These are phyloP conservation scores for Alternaria alternata DNA, from an alignment of 2,329 filamentous ascomycete species.

Conservation along the genomic window DNA sequence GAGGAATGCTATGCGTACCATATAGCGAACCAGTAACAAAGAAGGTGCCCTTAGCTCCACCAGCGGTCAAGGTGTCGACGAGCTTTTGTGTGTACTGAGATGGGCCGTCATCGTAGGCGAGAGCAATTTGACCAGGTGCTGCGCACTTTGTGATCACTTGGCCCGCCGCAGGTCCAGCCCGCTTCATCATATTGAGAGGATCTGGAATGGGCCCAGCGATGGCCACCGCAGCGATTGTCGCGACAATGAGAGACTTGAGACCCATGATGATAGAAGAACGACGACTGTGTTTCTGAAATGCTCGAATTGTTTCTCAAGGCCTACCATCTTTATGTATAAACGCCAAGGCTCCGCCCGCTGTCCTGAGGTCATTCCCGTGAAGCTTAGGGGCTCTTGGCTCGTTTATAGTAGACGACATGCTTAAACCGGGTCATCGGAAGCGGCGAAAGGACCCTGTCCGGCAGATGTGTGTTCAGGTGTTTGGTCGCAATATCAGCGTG, in stretches of 20 bases:
- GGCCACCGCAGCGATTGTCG: constrained; percentile 29
- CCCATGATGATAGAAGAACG: constrained; percentile 26
- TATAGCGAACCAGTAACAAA: constrained; percentile 46
- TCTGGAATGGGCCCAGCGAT: constrained; percentile 35
- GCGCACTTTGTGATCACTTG: constrained; percentile 43
- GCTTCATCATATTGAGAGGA: constrained; percentile 38
- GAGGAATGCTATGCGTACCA: constrained; percentile 12
- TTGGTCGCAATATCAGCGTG: background rate
- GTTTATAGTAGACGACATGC: constrained; percentile 35
- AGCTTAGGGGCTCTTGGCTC: constrained; percentile 39
- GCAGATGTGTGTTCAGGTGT: background rate
- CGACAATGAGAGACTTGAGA: constrained; percentile 32
- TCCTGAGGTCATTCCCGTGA: constrained; percentile 10
- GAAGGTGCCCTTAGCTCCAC: constrained; percentile 47
- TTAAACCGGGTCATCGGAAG: constrained; percentile 28
- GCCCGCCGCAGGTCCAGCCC: constrained; percentile 38
- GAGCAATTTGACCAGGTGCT: constrained; percentile 39
- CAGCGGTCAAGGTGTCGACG: constrained; percentile 40
- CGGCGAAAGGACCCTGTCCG: constrained; percentile 8
- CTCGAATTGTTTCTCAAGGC: background rate
- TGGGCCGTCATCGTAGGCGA: constrained; percentile 49
- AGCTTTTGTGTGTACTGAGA: constrained; percentile 48
- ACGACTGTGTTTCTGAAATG: background rate
- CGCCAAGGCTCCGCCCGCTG: constrained; percentile 3
- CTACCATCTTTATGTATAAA: constrained; percentile 26